phyloP scores from a whole-genome alignment of 176 grass and related monocot genomes.

The Tillandsia leiboldiana region DNA sequence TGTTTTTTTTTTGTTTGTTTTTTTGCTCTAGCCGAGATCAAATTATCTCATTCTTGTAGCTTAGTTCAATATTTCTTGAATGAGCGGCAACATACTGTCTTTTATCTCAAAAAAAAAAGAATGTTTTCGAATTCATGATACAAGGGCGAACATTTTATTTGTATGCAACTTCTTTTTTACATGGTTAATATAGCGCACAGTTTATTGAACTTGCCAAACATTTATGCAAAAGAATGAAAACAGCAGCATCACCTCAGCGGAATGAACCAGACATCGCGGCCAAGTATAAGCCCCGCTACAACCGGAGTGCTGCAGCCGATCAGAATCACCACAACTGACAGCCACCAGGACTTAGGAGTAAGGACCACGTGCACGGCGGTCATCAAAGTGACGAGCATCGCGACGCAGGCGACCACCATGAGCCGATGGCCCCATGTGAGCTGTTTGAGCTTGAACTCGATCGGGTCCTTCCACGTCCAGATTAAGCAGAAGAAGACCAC shows the following conservation, averaged over 20 bases:
- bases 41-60: too few species aligned
- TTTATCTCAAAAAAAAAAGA: too few species aligned
- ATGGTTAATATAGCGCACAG: neutral
- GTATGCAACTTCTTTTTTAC: too few species aligned
- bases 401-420: constrained; percentile 12
- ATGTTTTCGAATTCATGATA: too few species aligned
- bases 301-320: constrained; percentile 26
- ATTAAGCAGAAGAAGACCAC: constrained; percentile 32
- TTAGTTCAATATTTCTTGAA: too few species aligned
- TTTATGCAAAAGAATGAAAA: neutral
- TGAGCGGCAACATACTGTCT: too few species aligned
- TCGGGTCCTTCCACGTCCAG: constrained; percentile 21
- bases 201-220: neutral
- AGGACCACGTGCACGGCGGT: constrained; percentile 9
- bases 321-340: constrained; percentile 20
- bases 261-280: constrained; percentile 18
- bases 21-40: too few species aligned
- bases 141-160: too few species aligned
- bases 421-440: constrained; percentile 28
- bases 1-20: too few species aligned
- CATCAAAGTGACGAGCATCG: constrained; percentile 18
- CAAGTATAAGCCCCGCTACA: constrained; percentile 19
- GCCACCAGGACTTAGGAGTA: constrained; percentile 6
- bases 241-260: constrained; percentile 14
- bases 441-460: constrained; percentile 25